Conservation (phyloP, 2,329 filamentous ascomycete genomes). For the Monilinia fructigena region DNA sequence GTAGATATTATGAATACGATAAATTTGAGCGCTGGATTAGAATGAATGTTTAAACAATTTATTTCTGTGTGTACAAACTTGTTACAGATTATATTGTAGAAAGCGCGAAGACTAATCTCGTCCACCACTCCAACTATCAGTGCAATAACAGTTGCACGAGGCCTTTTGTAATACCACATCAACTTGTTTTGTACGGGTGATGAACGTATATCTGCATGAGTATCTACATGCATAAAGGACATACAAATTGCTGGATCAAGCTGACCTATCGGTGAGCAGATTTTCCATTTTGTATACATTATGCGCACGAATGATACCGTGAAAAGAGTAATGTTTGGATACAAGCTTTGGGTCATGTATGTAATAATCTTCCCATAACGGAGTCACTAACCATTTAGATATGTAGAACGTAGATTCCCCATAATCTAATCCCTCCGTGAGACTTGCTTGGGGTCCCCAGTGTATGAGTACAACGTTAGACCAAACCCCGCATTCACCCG, state of each 20-base stretch:
- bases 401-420: neutral
- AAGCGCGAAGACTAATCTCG: neutral
- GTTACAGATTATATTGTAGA: neutral
- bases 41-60: conserved; percentile 3
- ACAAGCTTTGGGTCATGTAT: too few species aligned
- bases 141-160: neutral
- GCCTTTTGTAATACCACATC: neutral
- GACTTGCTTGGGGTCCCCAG: conserved; percentile 8
- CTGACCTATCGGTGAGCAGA: neutral
- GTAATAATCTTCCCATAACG: neutral
- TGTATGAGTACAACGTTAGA: neutral
- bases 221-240: neutral
- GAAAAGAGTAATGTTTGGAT: neutral
- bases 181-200: neutral
- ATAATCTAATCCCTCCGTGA: neutral
- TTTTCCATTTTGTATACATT: neutral
- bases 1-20: conserved; percentile 21
- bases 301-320: conserved; percentile 4
- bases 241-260: neutral
- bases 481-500: conserved; percentile 4
- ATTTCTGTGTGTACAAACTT: neutral
- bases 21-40: neutral
- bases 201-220: neutral
- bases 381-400: neutral
- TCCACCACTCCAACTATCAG: neutral